Base-by-base conservation (phyloP, 345 rosid genomes). In the Boechera stricta region DNA sequence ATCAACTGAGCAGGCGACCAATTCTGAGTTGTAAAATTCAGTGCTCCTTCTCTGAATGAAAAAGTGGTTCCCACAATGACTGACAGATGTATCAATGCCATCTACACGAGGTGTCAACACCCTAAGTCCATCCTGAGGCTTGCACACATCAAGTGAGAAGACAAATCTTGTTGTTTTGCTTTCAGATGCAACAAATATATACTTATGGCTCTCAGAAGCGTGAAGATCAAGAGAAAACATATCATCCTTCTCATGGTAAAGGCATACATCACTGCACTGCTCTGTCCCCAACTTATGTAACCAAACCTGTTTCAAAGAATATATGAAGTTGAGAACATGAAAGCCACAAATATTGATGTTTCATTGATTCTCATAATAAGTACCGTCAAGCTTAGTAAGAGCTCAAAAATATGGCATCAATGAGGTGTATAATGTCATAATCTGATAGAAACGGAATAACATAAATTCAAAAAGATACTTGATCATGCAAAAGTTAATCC, bases 221-320 rank as follows among this genome's bases (percentile, higher is more conserved):
- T 73, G 65, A 62, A 94, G 90, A 60, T 60, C 86, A 73, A 94
- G 80, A 74, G 90, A 85, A 82, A 89, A 94, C 82, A 79, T 92
- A 63, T 92, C 97, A 84, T 94, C 95, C 83, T 90, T 84, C 84
- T 94, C 98, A 44, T 92, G 95, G 77, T 92, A 90, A 67, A 94
- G 91, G 84, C 97, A 87, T 13, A 73, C 54, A 75, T 94, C 98
- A 78, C 69, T 84, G 39, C 86, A 79, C 49, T 88, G 98, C 36
- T 87, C 90, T 2, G 93, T 82, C 64, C 87, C 98, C 87, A 94
- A 60, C 86, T 86, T 88, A 82, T 94, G 98, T 64, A 92, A 82
- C 98, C 98, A 94, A 48, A 78, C 95, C 98, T 94, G 75, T 75
- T 28, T 76, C 54, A 38, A 39, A 80, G 68, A 81, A 47, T 5